phyloP scores from a whole-genome alignment of 345 rosid genomes.

The Citrus reticulata region DNA sequence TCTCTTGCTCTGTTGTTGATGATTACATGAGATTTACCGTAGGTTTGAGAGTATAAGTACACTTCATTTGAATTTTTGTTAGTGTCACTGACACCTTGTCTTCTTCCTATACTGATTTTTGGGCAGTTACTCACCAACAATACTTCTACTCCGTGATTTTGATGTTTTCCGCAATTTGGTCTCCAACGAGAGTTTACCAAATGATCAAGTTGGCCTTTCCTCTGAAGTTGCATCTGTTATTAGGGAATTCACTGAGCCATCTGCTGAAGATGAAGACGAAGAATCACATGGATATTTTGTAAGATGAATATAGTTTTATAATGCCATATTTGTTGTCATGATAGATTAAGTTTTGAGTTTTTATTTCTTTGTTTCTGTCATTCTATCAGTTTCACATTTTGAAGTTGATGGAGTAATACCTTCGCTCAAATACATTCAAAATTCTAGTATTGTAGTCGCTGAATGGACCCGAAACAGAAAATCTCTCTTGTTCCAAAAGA shows the following conservation, averaged over 20 bases:
- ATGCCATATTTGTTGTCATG: conserved; percentile 11
- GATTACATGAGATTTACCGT: conserved; percentile 2
- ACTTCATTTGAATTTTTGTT: conserved; percentile 4
- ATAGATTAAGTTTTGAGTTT: background rate
- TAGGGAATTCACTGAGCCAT: conserved; percentile 74
- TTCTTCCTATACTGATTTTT: conserved; percentile 18
- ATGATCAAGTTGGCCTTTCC: conserved; percentile 71
- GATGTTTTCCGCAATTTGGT: conserved; percentile 73
- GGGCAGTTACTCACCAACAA: conserved; percentile 74
- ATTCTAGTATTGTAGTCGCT: background rate
- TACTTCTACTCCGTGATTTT: conserved; percentile 88
- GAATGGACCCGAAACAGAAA: background rate
- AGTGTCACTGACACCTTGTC: conserved; percentile 7
- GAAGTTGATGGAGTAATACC: background rate
- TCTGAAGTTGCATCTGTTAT: conserved; percentile 86
- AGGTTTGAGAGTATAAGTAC: background rate
- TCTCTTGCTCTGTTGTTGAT: background rate
- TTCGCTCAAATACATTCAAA: background rate
- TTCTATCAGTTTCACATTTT: background rate
- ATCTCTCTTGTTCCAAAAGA: background rate
- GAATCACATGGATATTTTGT: conserved; percentile 44
- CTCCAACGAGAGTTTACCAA: conserved; percentile 64
- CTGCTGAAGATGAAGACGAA: conserved; percentile 45
- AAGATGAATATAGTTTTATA: conserved; percentile 32
- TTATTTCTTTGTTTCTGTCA: background rate